These are phyloP conservation scores for Rhynchospora tenuis DNA, from an alignment of 176 grass and related monocot genomes.

Conservation along the genomic window DNA sequence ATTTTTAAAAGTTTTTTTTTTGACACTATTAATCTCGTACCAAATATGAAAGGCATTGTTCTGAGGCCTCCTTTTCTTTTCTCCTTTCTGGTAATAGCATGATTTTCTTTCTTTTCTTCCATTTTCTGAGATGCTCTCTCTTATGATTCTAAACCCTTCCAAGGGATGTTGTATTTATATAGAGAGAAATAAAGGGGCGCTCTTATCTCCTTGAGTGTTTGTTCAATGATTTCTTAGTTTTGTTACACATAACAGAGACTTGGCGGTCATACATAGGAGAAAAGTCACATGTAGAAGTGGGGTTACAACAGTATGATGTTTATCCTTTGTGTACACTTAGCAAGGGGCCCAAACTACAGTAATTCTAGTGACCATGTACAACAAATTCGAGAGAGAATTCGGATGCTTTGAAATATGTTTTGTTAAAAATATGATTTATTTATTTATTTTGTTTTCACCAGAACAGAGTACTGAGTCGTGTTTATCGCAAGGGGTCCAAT, in stretches of 20 bases:
- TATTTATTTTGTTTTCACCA: neutral
- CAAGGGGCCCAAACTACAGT: neutral
- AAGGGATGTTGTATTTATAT: conserved; percentile 6
- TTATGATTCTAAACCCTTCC: neutral
- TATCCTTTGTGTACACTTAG: neutral
- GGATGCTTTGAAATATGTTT: neutral
- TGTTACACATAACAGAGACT: neutral
- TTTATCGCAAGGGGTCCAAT: neutral
- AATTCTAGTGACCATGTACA: neutral
- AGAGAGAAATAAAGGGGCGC: neutral
- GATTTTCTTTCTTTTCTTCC: conserved; percentile 18
- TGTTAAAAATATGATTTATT: neutral
- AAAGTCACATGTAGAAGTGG: neutral
- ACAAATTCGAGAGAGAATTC: neutral
- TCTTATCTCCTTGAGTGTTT: conserved; percentile 7
- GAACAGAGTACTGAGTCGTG: neutral
- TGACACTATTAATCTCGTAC: conserved; percentile 20
- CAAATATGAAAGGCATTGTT: conserved; percentile 92
- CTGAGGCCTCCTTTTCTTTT: conserved; percentile 55
- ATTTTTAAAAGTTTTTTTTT: no score
- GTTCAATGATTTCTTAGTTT: neutral
- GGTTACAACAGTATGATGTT: no score
- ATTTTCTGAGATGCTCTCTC: neutral
- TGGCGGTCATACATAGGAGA: neutral
- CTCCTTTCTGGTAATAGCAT: neutral